A percentile compares a stretch with the other conserved stretches of the same genome.
phyloP scores from a whole-genome alignment of 164 flowering plant genomes.

The Kingdonia uniflora region DNA sequence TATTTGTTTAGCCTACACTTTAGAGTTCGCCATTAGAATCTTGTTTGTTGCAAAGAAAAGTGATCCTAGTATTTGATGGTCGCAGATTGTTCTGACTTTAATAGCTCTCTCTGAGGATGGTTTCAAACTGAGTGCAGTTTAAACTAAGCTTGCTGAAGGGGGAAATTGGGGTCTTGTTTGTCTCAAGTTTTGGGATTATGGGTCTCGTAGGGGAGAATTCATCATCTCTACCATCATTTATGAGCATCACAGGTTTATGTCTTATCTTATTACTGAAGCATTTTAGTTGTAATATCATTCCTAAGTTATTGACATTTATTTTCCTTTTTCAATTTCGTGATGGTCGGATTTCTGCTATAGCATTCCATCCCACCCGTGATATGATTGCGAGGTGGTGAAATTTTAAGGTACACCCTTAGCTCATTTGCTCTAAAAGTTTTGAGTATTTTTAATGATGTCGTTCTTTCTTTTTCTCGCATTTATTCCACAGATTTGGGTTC shows the following conservation, averaged over 20 bases:
- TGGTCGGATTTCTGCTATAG: slow-evolving; percentile 69
- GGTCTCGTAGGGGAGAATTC: slow-evolving; percentile 37
- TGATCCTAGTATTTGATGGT: too few species aligned
- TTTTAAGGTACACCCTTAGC: slow-evolving; percentile 62
- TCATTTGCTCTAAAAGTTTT: neutral
- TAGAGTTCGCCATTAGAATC: neutral
- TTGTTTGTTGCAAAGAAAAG: too few species aligned
- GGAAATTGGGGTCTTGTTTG: slow-evolving; percentile 76
- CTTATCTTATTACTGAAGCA: neutral
- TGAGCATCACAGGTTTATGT: slow-evolving; percentile 86
- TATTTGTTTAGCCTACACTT: neutral
- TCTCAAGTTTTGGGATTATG: slow-evolving; percentile 74
- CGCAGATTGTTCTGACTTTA: slow-evolving; percentile 59
- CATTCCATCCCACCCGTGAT: slow-evolving; percentile 62
- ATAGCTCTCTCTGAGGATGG: too few species aligned
- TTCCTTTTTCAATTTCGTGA: slow-evolving; percentile 31
- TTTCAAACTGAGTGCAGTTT: too few species aligned
- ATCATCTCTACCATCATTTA: slow-evolving; percentile 70
- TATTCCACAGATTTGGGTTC: slow-evolving; percentile 65
- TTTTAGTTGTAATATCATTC: neutral
- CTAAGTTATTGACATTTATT: neutral
- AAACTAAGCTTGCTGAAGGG: slow-evolving; percentile 72
- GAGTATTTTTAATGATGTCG: slow-evolving; percentile 1
- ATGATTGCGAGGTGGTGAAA: slow-evolving; percentile 89
- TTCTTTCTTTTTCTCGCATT: too few species aligned